Evolutionary conservation across 176 grass and related monocot species (phyloP).

Genomic region (Bonia amplexicaulis): DNA sequence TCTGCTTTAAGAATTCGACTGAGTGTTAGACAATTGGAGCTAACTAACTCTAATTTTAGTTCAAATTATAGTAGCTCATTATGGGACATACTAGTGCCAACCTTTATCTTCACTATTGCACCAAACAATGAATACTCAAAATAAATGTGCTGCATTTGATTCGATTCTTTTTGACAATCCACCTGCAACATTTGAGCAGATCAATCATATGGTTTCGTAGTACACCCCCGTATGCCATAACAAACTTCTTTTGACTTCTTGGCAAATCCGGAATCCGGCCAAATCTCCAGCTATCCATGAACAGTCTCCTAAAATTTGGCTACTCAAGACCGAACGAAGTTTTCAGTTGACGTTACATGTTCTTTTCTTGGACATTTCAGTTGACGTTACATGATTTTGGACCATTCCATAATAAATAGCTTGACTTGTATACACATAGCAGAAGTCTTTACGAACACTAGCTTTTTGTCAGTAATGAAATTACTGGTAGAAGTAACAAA

Average conservation of each 20-base stretch:
- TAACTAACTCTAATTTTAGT: background rate
- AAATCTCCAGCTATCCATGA: slow-evolving; percentile 6
- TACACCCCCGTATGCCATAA: slow-evolving; percentile 11
- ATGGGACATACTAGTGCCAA: background rate
- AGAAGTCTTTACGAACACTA: background rate
- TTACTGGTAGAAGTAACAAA: background rate
- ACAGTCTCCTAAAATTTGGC: slow-evolving; percentile 28
- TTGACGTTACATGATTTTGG: background rate
- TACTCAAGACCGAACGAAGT: slow-evolving; percentile 13
- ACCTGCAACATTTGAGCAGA: background rate
- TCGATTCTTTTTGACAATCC: background rate
- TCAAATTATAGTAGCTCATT: background rate
- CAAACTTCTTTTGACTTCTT: slow-evolving; percentile 38
- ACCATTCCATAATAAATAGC: background rate
- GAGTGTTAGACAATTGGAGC: background rate
- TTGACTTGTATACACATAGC: background rate
- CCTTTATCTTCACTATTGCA: background rate
- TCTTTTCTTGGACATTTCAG: slow-evolving; percentile 7
- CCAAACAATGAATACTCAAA: background rate
- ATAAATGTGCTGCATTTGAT: background rate
- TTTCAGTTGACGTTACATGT: slow-evolving; percentile 26
- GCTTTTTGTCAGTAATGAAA: slow-evolving; percentile 12
- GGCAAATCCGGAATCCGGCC: slow-evolving; percentile 10
- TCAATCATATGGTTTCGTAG: slow-evolving; percentile 17
- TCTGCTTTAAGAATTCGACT: background rate